Conservation (phyloP, 441 rosid species). For the Populus hybrid region DNA sequence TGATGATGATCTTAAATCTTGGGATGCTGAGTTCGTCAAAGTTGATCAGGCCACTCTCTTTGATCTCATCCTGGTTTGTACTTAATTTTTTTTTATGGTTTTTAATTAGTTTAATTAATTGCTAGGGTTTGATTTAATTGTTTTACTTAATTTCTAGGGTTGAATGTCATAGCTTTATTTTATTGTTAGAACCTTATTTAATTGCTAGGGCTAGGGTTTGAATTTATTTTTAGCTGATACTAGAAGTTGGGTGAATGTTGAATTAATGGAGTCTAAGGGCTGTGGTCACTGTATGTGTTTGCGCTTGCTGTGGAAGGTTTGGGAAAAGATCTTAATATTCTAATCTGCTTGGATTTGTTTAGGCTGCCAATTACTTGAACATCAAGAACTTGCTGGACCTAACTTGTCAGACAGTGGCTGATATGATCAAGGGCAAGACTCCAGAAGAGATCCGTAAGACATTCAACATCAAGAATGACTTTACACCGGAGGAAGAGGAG, state of each 20-base stretch:
- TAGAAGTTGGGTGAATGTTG: neutral
- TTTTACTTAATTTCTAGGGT: too few species aligned
- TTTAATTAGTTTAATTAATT: neutral
- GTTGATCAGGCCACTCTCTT: slow-evolving; percentile 71
- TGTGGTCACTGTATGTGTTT: neutral
- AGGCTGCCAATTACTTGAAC: slow-evolving; percentile 64
- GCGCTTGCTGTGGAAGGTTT: neutral
- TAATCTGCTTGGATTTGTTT: slow-evolving; percentile 3
- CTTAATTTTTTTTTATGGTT: neutral
- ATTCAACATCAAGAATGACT: slow-evolving; percentile 50
- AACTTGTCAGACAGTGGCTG: slow-evolving; percentile 61
- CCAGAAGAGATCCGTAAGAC: slow-evolving; percentile 55
- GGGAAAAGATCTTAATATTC: neutral
- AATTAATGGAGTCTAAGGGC: neutral
- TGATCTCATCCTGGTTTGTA: slow-evolving; percentile 49
- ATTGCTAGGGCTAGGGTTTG: neutral
- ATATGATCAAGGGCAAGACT: slow-evolving; percentile 63
- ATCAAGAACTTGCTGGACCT: slow-evolving; percentile 60
- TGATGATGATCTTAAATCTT: slow-evolving; percentile 4
- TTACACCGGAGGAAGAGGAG: slow-evolving; percentile 58
- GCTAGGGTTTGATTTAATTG: neutral
- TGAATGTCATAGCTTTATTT: too few species aligned
- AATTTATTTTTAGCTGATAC: neutral
- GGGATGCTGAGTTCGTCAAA: slow-evolving; percentile 73
- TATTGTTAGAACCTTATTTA: too few species aligned